phyloP scores from a whole-genome alignment of 2,329 filamentous ascomycete species.

The Penicillium psychrosexuale region DNA sequence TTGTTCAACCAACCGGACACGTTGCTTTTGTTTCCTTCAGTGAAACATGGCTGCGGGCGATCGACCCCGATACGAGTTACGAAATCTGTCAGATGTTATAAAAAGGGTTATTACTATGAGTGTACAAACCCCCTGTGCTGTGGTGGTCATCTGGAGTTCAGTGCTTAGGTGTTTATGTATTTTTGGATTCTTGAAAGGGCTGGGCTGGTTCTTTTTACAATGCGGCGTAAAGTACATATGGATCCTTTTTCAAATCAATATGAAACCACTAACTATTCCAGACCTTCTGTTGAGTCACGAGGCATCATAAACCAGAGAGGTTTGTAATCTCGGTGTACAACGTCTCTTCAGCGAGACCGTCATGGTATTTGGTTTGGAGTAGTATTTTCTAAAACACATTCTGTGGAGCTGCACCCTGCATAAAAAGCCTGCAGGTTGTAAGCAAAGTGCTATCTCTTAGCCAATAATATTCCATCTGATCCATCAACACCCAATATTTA shows the following conservation, averaged over 20 bases:
- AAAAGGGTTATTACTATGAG: background rate
- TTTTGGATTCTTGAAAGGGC: background rate
- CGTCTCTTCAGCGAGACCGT: background rate
- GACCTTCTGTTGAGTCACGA: background rate
- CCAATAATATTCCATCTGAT: background rate
- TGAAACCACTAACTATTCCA: background rate
- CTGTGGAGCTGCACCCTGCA: background rate
- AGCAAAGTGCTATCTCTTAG: background rate
- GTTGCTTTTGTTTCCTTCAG: background rate
- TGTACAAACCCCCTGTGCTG: background rate
- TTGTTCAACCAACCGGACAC: slow-evolving; percentile 6
- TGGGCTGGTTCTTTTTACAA: background rate
- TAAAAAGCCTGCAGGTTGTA: background rate
- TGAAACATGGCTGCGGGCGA: background rate
- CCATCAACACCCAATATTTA: background rate
- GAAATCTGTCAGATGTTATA: background rate
- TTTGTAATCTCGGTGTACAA: background rate
- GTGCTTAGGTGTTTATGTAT: background rate
- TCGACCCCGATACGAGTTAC: slow-evolving; percentile 4
- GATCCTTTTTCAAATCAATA: background rate
- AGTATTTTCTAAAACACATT: background rate
- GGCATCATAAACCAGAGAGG: background rate
- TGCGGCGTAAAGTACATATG: background rate
- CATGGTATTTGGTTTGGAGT: background rate
- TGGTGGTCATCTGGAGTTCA: background rate